Base-by-base conservation (phyloP, 169 alveolate genomes). In the Amoebophrya sp. region DNA sequence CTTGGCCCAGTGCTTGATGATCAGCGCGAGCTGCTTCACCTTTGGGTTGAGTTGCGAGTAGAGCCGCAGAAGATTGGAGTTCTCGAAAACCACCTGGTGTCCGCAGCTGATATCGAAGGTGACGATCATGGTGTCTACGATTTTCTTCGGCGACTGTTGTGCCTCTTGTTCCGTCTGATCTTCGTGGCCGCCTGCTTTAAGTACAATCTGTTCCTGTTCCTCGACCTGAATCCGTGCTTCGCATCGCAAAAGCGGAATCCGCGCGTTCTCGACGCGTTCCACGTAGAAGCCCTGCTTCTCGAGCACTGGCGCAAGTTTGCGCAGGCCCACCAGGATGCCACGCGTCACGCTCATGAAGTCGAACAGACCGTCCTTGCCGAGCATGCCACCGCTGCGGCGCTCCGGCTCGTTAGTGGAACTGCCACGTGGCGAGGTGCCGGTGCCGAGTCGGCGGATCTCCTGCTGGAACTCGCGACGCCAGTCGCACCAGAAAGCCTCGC, bases 401-500 rank as follows among this genome's bases (percentile, higher is more conserved):
- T 47, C 29, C 66, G 66, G 7, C 66, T 7, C 66, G 29, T 47
- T n/a, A n/a, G n/a, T n/a, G n/a, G n/a, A n/a, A n/a, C n/a, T n/a
- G n/a, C n/a, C n/a, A n/a, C n/a, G n/a, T n/a, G n/a, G n/a, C n/a
- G n/a, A n/a, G n/a, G n/a, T n/a, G n/a, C n/a, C n/a, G n/a, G n/a
- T n/a, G n/a, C n/a, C n/a, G n/a, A n/a, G n/a, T n/a, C n/a, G n/a
- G n/a, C n/a, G n/a, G n/a, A n/a, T n/a, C n/a, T n/a, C n/a, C n/a
- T n/a, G n/a, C n/a, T n/a, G n/a, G 35, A 66, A 25, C 29, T 25
- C 83, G 38, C 83, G 83, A 0, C 83, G 29, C 83, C 83, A 66
- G 83, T 66, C 83, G 35, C 83, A 66, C 83, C 83, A 66, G 83
- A 66, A 66, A 2, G 83, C 83, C 83, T 66, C 83, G 10, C 83